Percentiles rank a stretch among this genome's conserved stretches.
Evolutionary conservation across 2,329 filamentous ascomycete species (phyloP).

Genomic region (Ophioceras dolichostomum): DNA sequence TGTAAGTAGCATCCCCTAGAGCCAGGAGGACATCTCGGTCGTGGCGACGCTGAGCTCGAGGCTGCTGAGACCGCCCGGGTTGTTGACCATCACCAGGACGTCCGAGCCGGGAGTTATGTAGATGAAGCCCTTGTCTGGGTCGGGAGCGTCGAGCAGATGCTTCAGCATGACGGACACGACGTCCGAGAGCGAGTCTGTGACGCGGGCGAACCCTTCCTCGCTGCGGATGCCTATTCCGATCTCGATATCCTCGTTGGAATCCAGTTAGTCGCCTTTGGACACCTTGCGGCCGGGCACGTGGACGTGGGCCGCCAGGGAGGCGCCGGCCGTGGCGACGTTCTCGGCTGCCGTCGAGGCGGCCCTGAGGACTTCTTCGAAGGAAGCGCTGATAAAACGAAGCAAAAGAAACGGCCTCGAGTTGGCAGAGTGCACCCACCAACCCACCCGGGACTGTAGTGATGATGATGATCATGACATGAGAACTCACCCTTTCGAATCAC

Average conservation of each 20-base stretch:
- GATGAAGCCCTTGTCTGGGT: constrained; percentile 60
- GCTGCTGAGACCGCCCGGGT: constrained; percentile 63
- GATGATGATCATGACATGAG: too few species aligned
- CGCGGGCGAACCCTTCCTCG: constrained; percentile 44
- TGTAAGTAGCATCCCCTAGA: constrained; percentile 36
- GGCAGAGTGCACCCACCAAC: too few species aligned
- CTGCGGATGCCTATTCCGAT: constrained; percentile 73
- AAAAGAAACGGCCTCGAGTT: too few species aligned
- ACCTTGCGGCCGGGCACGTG: constrained; percentile 70
- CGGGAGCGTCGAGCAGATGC: constrained; percentile 53
- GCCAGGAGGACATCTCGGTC: constrained; percentile 52
- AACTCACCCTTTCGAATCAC: too few species aligned
- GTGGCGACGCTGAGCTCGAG: constrained; percentile 64
- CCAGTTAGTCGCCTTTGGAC: constrained; percentile 26
- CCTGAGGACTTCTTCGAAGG: constrained; percentile 56
- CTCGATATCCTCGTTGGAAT: constrained; percentile 46
- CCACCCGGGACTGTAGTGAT: too few species aligned
- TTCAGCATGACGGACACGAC: constrained; percentile 54
- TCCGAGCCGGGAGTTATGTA: constrained; percentile 41
- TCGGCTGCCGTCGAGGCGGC: constrained; percentile 58
- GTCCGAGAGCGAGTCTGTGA: constrained; percentile 35
- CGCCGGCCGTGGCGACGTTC: constrained; percentile 77
- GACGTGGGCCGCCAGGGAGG: constrained; percentile 73
- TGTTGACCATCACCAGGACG: constrained; percentile 61
- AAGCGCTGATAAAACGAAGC: too few species aligned